Conservation (phyloP, 305 asterid species). For the Coffea humblotiana region DNA sequence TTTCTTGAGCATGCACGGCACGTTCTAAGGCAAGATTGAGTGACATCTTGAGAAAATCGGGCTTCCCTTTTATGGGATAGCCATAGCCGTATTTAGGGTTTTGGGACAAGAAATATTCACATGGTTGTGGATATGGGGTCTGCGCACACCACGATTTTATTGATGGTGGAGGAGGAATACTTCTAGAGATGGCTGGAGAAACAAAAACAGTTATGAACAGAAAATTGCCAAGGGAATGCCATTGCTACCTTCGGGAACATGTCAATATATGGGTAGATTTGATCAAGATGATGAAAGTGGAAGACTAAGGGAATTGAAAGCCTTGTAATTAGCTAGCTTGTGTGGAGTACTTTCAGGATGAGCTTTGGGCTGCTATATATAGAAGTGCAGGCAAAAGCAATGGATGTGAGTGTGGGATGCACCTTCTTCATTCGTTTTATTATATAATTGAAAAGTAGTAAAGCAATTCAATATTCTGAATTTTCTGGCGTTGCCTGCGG, state of each 20-base stretch:
- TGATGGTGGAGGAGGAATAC: constrained; percentile 16
- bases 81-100: constrained; percentile 35
- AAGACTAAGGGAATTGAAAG: background rate
- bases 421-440: background rate
- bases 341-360: background rate
- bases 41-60: constrained; percentile 57
- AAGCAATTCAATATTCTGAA: background rate
- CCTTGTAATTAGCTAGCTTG: background rate
- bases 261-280: background rate
- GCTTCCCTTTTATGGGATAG: constrained; percentile 39
- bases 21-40: constrained; percentile 56
- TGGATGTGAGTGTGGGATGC: background rate
- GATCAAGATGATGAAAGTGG: background rate
- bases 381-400: background rate
- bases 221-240: constrained; percentile 31
- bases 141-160: constrained; percentile 65
- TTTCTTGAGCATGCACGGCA: constrained; percentile 43
- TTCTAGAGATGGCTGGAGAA: constrained; percentile 36
- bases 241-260: constrained; percentile 15
- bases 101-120: constrained; percentile 52
- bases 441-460: background rate
- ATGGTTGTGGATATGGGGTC: constrained; percentile 70
- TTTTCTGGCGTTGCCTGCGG: background rate
- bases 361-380: background rate
- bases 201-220: constrained; percentile 26